Evolutionary conservation across 2,329 filamentous ascomycete genomes (phyloP).

Genomic region (Cladophialophora carrionii): DNA sequence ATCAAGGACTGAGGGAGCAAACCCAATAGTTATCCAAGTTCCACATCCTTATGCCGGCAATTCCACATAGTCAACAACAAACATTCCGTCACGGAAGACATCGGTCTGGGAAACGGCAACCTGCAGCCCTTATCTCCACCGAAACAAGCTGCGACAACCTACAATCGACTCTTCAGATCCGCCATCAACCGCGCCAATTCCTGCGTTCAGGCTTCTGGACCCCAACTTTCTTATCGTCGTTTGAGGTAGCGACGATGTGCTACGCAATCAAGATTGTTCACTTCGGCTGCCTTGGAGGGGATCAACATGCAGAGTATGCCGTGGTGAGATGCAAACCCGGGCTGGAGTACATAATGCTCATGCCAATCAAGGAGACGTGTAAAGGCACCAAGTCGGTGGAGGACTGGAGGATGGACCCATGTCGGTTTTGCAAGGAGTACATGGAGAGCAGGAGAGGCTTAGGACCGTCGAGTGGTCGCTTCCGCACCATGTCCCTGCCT

Average conservation of each 20-base stretch:
- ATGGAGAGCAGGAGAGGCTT: slow-evolving; percentile 5
- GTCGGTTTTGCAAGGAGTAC: slow-evolving; percentile 30
- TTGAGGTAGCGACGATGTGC: slow-evolving; percentile 22
- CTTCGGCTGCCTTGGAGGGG: slow-evolving; percentile 26
- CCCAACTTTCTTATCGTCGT: neutral
- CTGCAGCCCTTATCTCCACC: slow-evolving; percentile 10
- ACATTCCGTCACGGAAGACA: neutral
- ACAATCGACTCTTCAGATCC: slow-evolving; percentile 3
- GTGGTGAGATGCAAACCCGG: slow-evolving; percentile 28
- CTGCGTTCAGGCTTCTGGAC: neutral
- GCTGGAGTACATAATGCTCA: slow-evolving; percentile 26
- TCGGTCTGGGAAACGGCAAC: slow-evolving; percentile 3
- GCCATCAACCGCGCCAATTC: neutral
- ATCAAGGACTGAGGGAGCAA: neutral
- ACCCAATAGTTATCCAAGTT: slow-evolving; percentile 1
- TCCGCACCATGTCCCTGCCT: slow-evolving; percentile 23
- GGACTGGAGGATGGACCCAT: slow-evolving; percentile 29
- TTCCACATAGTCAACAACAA: neutral
- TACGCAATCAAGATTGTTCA: slow-evolving; percentile 28
- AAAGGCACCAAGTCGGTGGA: slow-evolving; percentile 21
- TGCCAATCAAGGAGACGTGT: slow-evolving; percentile 22
- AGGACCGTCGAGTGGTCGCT: slow-evolving; percentile 2
- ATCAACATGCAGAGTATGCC: slow-evolving; percentile 16
- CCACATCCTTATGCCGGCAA: slow-evolving; percentile 6
- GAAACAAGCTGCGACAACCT: slow-evolving; percentile 4